Evolutionary conservation across 2,329 filamentous ascomycete genomes (phyloP), one percentile per base, ranked within the genome.

Genomic region (Colletotrichum sp.): DNA sequence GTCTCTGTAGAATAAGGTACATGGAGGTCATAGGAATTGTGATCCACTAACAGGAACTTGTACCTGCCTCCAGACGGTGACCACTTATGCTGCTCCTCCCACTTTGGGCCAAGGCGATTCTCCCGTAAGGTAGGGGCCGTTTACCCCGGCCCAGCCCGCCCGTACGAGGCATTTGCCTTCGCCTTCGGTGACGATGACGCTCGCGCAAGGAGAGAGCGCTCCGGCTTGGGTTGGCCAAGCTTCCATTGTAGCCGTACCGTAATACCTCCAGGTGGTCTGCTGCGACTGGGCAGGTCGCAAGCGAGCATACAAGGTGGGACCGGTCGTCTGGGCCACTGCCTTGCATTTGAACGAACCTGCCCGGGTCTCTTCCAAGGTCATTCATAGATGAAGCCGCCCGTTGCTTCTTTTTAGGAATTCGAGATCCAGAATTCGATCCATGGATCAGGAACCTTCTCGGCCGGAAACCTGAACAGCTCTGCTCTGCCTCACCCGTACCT

Each of bases 141-240:
- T 66, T 34, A 34, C n/a, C 39, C 71, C 57, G 52, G 52, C 57
- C 65, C 55, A 30, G 68, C 61, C 55, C 36, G 65, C 26, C 63
- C 55, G 16, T 14, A 28, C 63, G 48, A 43, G 72, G 28, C 28
- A 72, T 72, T 75, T 68, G 64, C 64, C 73, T 75, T 65, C 34
- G 64, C 64, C 73, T 75, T 59, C 34, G 24, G 57, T 59, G 69
- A 74, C 64, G 70, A 76, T 76, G 70, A 76, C 74, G 74, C 70
- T 68, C 43, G 43, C 61, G 36, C 26, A 10, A 57, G 48, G 12
- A 12, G 48, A 64, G 28, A 69, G 32, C 64, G 28, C 70, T 64
- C 65, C 71, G 65, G 57, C 71, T 73, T 55, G 71, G 67, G 34
- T 69, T 69, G 67, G 67, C 39, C 55, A 34, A 61, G 30, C 66